These are phyloP conservation scores for Didymella sp. DNA, from an alignment of 2,329 filamentous ascomycete genomes.

Conservation along the genomic window DNA sequence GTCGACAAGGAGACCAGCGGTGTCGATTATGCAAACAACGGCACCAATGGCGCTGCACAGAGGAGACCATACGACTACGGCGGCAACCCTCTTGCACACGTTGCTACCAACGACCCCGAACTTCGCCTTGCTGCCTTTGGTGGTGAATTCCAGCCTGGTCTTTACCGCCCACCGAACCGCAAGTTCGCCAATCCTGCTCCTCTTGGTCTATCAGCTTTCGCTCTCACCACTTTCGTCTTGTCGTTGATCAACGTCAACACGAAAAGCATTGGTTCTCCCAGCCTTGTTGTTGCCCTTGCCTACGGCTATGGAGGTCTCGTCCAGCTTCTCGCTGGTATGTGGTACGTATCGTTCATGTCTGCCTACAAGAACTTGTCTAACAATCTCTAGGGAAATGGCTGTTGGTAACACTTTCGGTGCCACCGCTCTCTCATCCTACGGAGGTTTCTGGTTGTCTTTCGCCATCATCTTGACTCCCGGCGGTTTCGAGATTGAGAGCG, in stretches of 20 bases:
- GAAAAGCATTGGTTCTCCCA: constrained; percentile 51
- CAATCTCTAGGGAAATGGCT: constrained; percentile 57
- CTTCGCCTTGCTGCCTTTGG: constrained; percentile 57
- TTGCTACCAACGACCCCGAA: constrained; percentile 57
- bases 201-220: constrained; percentile 68
- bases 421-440: constrained; percentile 67
- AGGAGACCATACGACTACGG: constrained; percentile 59
- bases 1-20: constrained; percentile 43
- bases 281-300: constrained; percentile 57
- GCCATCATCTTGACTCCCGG: constrained; percentile 65
- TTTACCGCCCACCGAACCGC: constrained; percentile 52
- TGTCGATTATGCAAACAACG: constrained; percentile 52
- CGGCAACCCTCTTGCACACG: constrained; percentile 60
- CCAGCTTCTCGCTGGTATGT: constrained; percentile 61
- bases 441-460: constrained; percentile 68
- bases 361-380: neutral
- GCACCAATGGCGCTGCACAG: constrained; percentile 34
- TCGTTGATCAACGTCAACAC: constrained; percentile 59
- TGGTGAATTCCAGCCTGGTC: constrained; percentile 61
- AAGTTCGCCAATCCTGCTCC: constrained; percentile 67
- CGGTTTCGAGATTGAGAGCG: constrained; percentile 57
- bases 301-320: constrained; percentile 60
- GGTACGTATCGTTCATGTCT: constrained; percentile 53
- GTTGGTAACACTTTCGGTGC: constrained; percentile 70
- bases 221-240: constrained; percentile 69